phyloP scores from a whole-genome alignment of 148 eudicot species.

The Talinum fruticosum region DNA sequence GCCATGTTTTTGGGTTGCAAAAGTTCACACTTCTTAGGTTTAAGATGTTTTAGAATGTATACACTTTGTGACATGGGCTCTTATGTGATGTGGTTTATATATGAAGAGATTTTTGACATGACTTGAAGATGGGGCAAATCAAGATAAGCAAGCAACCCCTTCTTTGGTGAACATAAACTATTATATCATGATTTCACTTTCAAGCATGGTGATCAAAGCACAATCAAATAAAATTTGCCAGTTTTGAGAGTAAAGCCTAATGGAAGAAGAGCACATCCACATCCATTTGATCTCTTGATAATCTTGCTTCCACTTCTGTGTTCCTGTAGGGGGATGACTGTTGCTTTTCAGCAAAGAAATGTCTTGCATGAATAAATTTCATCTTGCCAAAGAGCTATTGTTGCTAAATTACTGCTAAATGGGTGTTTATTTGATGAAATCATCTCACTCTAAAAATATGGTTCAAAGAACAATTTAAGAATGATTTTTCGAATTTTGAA shows the following conservation, averaged over 20 bases:
- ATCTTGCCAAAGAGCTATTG: neutral
- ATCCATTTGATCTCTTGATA: neutral
- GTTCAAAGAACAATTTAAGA: neutral
- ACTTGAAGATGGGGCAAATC: conserved; percentile 12
- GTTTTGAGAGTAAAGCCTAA: neutral
- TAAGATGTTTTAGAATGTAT: neutral
- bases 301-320: conserved; percentile 21
- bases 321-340: neutral
- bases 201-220: neutral
- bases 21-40: neutral
- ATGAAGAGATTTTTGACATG: neutral
- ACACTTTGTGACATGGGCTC: neutral
- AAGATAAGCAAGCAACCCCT: conserved; percentile 1
- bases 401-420: neutral
- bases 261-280: neutral
- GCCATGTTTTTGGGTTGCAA: conserved; percentile 9
- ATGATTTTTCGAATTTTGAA: no score
- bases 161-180: neutral
- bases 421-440: neutral
- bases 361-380: no score
- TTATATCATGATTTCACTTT: conserved; percentile 8
- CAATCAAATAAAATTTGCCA: neutral
- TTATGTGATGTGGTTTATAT: conserved; percentile 5
- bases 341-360: conserved; percentile 18
- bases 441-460: no score